A percentile compares a stretch with the other conserved stretches of the same genome.
These are phyloP conservation scores for Talaromyces sp. DNA, from an alignment of 2,329 filamentous ascomycete species.

Conservation along the genomic window DNA sequence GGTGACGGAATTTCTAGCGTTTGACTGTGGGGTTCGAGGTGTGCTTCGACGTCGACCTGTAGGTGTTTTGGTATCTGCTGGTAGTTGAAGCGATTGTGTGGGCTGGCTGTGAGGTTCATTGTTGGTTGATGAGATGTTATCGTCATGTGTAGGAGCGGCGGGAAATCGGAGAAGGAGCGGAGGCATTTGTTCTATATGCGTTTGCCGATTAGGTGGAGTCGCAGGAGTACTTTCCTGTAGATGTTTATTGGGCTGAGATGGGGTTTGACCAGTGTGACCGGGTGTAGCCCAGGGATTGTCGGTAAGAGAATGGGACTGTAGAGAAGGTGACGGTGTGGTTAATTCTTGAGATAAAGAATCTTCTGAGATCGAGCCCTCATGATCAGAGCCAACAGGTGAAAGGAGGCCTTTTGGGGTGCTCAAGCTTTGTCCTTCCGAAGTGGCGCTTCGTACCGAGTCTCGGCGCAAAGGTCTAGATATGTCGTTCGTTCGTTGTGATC, in stretches of 20 bases:
- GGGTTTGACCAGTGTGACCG: constrained; percentile 19
- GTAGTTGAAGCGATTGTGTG: constrained; percentile 2
- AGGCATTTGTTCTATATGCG: constrained; percentile 25
- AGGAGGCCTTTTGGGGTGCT: constrained; percentile 32
- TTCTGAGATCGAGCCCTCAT: constrained; percentile 32
- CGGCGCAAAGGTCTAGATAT: constrained; percentile 22
- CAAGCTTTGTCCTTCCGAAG: constrained; percentile 32
- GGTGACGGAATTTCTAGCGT: constrained; percentile 48
- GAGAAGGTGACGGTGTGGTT: constrained; percentile 24
- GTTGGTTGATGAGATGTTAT: constrained; percentile 18
- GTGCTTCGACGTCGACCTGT: constrained; percentile 27
- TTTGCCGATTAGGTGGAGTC: constrained; percentile 24
- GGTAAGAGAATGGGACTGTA: constrained; percentile 34
- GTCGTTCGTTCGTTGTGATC: constrained; percentile 22
- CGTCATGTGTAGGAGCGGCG: constrained; percentile 34
- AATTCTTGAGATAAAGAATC: constrained; percentile 30
- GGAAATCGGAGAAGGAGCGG: constrained; percentile 40
- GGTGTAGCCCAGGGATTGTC: constrained; percentile 38
- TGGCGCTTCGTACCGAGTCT: constrained; percentile 34
- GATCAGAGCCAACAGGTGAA: constrained; percentile 34
- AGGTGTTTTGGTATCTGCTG: constrained; percentile 22
- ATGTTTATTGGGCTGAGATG: constrained; percentile 25
- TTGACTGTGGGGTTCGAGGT: constrained; percentile 38
- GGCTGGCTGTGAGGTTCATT: constrained; percentile 19
- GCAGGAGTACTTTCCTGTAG: constrained; percentile 22